A percentile compares a stretch with the other conserved stretches of the same genome.
Evolutionary conservation across 2,329 filamentous ascomycete species (phyloP).

Genomic region (Helicocarpus griseus): DNA sequence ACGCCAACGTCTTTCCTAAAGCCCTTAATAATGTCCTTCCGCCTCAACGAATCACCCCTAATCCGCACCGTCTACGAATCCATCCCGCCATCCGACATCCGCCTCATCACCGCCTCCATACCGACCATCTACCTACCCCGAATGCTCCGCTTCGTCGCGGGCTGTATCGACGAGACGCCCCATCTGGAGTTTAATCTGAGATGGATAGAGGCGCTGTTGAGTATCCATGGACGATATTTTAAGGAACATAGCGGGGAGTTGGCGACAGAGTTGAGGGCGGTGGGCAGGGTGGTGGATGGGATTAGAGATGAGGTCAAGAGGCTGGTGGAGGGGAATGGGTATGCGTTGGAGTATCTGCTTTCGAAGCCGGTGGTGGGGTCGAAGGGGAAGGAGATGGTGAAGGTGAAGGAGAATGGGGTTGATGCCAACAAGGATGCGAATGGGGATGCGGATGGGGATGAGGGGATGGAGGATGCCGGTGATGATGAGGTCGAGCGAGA

Average conservation of each 20-base stretch:
- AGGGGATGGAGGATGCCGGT: conserved; percentile 20
- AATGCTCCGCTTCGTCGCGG: conserved; percentile 75
- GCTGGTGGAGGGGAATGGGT: conserved; percentile 78
- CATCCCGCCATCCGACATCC: conserved; percentile 64
- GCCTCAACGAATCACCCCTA: conserved; percentile 75
- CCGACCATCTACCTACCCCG: conserved; percentile 80
- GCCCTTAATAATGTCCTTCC: conserved; percentile 93
- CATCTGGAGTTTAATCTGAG: conserved; percentile 91
- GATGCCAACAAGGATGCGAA: conserved; percentile 8
- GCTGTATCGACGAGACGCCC: conserved; percentile 78
- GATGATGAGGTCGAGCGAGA: conserved; percentile 35
- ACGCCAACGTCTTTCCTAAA: conserved; percentile 62
- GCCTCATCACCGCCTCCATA: conserved; percentile 66
- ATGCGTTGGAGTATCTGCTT: conserved; percentile 76
- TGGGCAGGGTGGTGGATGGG: conserved; percentile 68
- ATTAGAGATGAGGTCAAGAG: conserved; percentile 75
- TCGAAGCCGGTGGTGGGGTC: conserved; percentile 38
- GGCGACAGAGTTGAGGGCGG: conserved; percentile 72
- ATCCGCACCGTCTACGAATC: conserved; percentile 78
- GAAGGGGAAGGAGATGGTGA: conserved; percentile 18
- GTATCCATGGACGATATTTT: conserved; percentile 75
- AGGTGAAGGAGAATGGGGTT: conserved; percentile 22
- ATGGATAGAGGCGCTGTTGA: conserved; percentile 77
- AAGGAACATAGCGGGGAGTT: conserved; percentile 70
- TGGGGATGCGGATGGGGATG: conserved; percentile 18